These are phyloP conservation scores for Alisma plantagoaquatica DNA, from an alignment of 106 monocot species.

Conservation along the genomic window DNA sequence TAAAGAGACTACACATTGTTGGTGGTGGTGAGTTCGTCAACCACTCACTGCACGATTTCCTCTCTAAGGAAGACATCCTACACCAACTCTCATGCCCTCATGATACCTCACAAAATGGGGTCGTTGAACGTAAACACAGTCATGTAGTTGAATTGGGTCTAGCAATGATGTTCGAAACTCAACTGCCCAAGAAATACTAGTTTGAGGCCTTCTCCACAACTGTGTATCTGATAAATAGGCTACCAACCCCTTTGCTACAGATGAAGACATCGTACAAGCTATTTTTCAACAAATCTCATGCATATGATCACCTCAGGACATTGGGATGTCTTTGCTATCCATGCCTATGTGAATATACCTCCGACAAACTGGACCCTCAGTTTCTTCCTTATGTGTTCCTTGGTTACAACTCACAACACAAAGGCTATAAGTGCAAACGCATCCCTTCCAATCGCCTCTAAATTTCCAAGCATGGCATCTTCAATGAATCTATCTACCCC, in stretches of 20 bases:
- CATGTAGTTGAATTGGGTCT: conserved; percentile 3
- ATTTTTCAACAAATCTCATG: not conserved
- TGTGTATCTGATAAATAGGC: not conserved
- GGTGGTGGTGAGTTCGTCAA: conserved; percentile 5
- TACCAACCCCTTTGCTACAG: not conserved
- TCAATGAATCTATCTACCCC: not conserved
- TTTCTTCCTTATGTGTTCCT: conserved; percentile 2
- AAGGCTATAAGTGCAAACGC: conserved; percentile 3
- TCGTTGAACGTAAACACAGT: not conserved
- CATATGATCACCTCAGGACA: not conserved
- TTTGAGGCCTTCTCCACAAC: not conserved
- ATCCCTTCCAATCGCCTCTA: not conserved
- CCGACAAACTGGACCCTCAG: not conserved
- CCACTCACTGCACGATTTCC: not conserved
- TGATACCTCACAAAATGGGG: conserved; percentile 2
- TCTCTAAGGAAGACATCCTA: not conserved
- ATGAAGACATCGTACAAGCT: not conserved
- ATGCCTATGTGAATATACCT: not conserved
- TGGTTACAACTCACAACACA: not conserved
- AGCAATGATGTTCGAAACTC: not conserved
- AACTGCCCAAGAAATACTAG: not conserved
- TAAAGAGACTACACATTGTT: conserved; percentile 1
- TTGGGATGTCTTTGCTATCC: conserved; percentile 9
- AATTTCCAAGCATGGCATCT: not conserved
- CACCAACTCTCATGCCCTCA: conserved; percentile 8